Evolutionary conservation across 2,329 filamentous ascomycete genomes (phyloP).

Genomic region (Paramyrothecium sp.): DNA sequence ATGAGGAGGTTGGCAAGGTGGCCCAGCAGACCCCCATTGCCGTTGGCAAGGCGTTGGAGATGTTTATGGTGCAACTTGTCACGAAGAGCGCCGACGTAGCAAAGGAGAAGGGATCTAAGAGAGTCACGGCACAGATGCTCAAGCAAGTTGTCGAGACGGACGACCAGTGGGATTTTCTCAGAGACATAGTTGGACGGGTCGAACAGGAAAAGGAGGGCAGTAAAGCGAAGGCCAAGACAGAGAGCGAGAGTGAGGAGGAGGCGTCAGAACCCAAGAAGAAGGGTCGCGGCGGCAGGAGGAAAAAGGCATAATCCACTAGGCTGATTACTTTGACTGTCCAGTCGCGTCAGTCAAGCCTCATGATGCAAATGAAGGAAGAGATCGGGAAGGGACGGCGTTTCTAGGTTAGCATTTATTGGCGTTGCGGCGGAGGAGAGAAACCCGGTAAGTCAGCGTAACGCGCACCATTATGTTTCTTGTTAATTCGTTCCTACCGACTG

Average conservation of each 20-base stretch:
- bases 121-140: slow-evolving; percentile 85
- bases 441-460: background rate
- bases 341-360: slow-evolving; percentile 6
- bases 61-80: slow-evolving; percentile 97
- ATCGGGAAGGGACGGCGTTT: slow-evolving; percentile 19
- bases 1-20: slow-evolving; percentile 97
- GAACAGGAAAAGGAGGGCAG: slow-evolving; percentile 53
- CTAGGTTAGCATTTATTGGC: slow-evolving; percentile 21
- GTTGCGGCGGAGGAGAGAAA: slow-evolving; percentile 13
- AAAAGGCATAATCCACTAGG: slow-evolving; percentile 35
- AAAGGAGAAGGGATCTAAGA: slow-evolving; percentile 77
- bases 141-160: slow-evolving; percentile 87
- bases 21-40: slow-evolving; percentile 96
- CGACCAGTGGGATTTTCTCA: slow-evolving; percentile 91
- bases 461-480: background rate
- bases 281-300: slow-evolving; percentile 45
- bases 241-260: slow-evolving; percentile 54
- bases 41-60: slow-evolving; percentile 90
- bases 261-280: slow-evolving; percentile 45
- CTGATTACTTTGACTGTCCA: background rate
- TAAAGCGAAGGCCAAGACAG: slow-evolving; percentile 42
- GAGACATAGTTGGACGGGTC: slow-evolving; percentile 86
- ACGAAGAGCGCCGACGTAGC: slow-evolving; percentile 85
- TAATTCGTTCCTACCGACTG: too few relatives aligned
- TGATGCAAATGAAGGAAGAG: slow-evolving; percentile 26